phyloP scores from a whole-genome alignment of 768 basidiomycete genomes.

The Boletus pseudo-olivaceus region DNA sequence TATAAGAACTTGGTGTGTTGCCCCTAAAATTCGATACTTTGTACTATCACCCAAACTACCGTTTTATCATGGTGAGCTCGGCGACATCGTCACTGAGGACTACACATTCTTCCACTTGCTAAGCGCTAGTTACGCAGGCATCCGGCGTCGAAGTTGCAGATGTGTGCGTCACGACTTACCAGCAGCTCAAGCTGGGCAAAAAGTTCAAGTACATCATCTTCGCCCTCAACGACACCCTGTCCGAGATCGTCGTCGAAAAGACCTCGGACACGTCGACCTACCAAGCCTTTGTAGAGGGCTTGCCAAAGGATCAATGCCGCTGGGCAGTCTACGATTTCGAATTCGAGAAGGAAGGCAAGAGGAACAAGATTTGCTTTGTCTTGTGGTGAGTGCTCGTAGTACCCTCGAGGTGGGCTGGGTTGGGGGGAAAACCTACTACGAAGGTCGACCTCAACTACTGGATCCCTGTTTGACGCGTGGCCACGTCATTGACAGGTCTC shows the following conservation, averaged over 20 bases:
- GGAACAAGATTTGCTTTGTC: constrained; percentile 83
- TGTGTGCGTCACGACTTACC: constrained; percentile 41
- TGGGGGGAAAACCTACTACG: too few species aligned
- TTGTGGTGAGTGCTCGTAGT: constrained; percentile 73
- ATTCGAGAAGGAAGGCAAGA: constrained; percentile 67
- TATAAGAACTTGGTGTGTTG: constrained; percentile 4
- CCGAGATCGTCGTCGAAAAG: constrained; percentile 79
- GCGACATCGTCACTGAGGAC: background rate
- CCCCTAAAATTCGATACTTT: constrained; percentile 12
- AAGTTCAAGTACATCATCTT: constrained; percentile 84
- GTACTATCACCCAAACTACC: background rate
- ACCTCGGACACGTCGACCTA: constrained; percentile 49
- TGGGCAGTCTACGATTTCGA: constrained; percentile 95
- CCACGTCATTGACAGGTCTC: constrained; percentile 57
- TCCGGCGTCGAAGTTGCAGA: constrained; percentile 47
- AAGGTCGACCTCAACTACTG: background rate
- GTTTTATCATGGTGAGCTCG: constrained; percentile 25
- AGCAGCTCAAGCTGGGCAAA: constrained; percentile 33
- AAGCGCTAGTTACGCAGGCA: constrained; percentile 13
- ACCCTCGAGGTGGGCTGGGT: background rate
- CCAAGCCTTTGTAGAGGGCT: constrained; percentile 67
- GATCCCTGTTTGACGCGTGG: background rate
- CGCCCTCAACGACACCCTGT: constrained; percentile 53
- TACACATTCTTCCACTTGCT: background rate
- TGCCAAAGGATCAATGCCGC: constrained; percentile 73